These are phyloP conservation scores for Zasmidium cellare DNA, from an alignment of 2,329 filamentous ascomycete species.

Conservation along the genomic window DNA sequence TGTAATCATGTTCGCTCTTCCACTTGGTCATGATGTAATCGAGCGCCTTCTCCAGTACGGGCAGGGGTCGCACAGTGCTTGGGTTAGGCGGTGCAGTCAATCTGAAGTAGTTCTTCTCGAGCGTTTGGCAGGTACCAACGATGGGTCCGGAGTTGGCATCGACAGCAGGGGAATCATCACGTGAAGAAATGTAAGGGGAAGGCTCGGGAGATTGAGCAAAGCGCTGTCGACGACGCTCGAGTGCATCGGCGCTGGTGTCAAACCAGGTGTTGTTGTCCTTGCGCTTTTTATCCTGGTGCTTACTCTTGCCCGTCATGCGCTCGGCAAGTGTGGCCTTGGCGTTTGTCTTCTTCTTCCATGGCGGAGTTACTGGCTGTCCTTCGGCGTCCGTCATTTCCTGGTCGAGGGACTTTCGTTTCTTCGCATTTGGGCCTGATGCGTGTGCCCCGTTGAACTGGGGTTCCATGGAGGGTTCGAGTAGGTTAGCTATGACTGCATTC, in stretches of 20 bases:
- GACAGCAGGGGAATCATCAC: constrained; percentile 50
- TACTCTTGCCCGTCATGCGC: constrained; percentile 67
- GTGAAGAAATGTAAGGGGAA: constrained; percentile 46
- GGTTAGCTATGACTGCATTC: constrained; percentile 29
- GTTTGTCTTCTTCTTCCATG: constrained; percentile 68
- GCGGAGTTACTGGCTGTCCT: constrained; percentile 54
- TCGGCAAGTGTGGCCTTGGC: constrained; percentile 68
- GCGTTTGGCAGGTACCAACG: constrained; percentile 75
- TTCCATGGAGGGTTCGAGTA: constrained; percentile 19
- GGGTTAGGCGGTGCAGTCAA: constrained; percentile 87
- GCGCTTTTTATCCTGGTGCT: constrained; percentile 44
- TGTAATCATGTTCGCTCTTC: constrained; percentile 90
- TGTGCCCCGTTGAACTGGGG: constrained; percentile 4
- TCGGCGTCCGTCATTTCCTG: constrained; percentile 56
- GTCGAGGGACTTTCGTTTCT: constrained; percentile 81
- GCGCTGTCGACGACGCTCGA: constrained; percentile 86
- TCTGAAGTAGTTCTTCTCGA: constrained; percentile 95
- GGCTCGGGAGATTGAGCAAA: constrained; percentile 61
- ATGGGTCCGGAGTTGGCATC: constrained; percentile 64
- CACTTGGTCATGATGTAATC: constrained; percentile 92
- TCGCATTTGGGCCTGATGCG: constrained; percentile 42
- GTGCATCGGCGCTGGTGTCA: constrained; percentile 67
- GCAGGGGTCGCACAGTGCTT: constrained; percentile 81
- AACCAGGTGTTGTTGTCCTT: constrained; percentile 45
- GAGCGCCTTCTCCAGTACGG: constrained; percentile 77